Evolutionary conservation across 257 asterid species (phyloP).

Genomic region (Solanum neorickii): DNA sequence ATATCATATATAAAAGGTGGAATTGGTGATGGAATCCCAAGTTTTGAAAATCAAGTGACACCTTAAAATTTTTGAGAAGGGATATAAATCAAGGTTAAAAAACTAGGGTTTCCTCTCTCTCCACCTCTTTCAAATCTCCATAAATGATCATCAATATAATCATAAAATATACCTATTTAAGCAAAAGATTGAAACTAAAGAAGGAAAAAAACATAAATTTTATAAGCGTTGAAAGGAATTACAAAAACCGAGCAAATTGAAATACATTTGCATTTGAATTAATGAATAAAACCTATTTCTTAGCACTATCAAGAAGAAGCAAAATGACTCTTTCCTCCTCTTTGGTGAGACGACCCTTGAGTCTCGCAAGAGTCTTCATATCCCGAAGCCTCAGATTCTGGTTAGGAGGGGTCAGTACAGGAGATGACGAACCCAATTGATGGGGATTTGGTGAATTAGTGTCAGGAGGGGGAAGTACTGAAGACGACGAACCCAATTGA

Average conservation of each 20-base stretch:
- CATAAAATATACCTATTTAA: background rate
- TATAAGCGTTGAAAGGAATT: background rate
- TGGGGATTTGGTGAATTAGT: too few relatives aligned
- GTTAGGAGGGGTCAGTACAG: too few relatives aligned
- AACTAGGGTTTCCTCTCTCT: background rate
- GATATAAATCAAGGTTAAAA: background rate
- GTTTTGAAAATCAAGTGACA: background rate
- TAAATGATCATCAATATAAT: background rate
- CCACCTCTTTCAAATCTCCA: background rate
- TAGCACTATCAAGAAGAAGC: background rate
- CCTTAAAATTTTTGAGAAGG: background rate
- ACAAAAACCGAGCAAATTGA: background rate
- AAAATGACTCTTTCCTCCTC: background rate
- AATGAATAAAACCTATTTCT: too few relatives aligned
- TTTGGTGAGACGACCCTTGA: background rate
- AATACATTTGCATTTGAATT: too few relatives aligned
- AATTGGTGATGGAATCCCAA: background rate
- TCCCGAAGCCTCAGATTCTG: background rate
- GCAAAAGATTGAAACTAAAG: background rate
- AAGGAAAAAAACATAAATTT: background rate
- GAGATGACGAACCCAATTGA: too few relatives aligned
- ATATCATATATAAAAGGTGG: background rate
- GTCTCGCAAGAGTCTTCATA: background rate
- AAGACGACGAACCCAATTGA: too few relatives aligned
- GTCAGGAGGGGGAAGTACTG: too few relatives aligned